Evolutionary conservation across 345 rosid species (phyloP), one percentile per base, ranked within the genome.

Genomic region (Arabidopsis suecica): DNA sequence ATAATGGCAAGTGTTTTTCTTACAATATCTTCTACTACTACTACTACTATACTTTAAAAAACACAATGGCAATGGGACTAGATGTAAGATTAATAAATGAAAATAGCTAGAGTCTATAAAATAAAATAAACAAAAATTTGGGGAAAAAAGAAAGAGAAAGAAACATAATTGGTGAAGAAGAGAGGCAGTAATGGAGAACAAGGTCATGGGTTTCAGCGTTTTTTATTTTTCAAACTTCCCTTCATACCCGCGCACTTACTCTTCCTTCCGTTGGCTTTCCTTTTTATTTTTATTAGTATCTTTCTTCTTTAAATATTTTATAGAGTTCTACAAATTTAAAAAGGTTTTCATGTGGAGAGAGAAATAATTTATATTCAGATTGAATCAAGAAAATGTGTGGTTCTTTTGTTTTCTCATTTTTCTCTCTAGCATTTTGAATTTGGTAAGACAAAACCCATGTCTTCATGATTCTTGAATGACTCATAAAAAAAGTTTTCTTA

Each of bases 191-290:
- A 65, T 71, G 76, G 71, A 72, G 59, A 40, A 78, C 33, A 64
- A 49, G 37, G 56, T 55, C 89, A 83, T 87, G 86, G 69, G 84
- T 78, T 87, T 87, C 90, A 84, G 90, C 87, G 83, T 78, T 78
- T 7, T 68, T 25, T 12, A 48, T 68, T 53, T 79, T 87, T 83
- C 88, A 82, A 87, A 87, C 87, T 65, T 44, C 4, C 69, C 77
- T 62, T 82, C 91, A 83, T 72, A 79, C 86, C 93, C 93, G 81
- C 81, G 65, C 96, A 79, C 89, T 78, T 56, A 60, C 72, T 66
- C 82, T 78, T 61, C 77, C 81, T 75, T 83, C 90, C 87, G 84
- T 84, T 84, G 80, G 63, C 77, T 79, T 72, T 69, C 79, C 76
- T 66, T 69, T 10, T 34, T 0, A 13, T 22, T 22, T 37, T 41